A percentile compares a stretch with the other conserved stretches of the same genome.
phyloP scores from a whole-genome alignment of 192 early-diverging fungal genomes.

The Backusella mclennaniae region DNA sequence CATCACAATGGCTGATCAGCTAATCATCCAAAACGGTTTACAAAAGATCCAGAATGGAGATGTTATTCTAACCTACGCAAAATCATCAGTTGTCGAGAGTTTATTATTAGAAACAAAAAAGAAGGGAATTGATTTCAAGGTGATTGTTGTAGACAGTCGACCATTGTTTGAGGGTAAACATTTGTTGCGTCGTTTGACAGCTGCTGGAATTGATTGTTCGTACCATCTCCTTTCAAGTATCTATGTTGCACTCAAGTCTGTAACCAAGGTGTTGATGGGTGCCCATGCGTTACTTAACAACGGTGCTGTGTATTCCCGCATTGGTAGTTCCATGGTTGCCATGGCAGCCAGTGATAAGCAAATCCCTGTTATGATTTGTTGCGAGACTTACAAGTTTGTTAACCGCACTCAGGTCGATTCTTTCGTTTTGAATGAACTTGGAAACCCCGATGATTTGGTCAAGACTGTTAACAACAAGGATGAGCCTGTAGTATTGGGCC shows the following conservation, averaged over 20 bases:
- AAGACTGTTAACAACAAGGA: constrained; percentile 29
- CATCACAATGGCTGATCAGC: constrained; percentile 77
- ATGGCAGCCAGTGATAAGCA: constrained; percentile 85
- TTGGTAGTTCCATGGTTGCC: constrained; percentile 88
- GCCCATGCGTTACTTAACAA: constrained; percentile 90
- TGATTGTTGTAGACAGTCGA: constrained; percentile 89
- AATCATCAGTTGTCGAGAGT: constrained; percentile 85
- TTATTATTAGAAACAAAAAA: constrained; percentile 75
- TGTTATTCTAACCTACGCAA: constrained; percentile 88
- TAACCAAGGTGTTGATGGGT: constrained; percentile 94
- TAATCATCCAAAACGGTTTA: constrained; percentile 78
- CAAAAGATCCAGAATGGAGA: constrained; percentile 88
- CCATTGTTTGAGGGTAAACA: constrained; percentile 88
- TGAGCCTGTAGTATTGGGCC: constrained; percentile 34
- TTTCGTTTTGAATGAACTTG: constrained; percentile 96
- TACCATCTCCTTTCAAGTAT: constrained; percentile 68
- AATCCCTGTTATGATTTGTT: constrained; percentile 94
- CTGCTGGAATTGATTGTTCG: constrained; percentile 69
- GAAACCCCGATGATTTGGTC: constrained; percentile 85
- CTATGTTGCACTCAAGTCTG: constrained; percentile 78
- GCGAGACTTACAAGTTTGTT: constrained; percentile 96
- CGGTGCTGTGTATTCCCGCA: constrained; percentile 87
- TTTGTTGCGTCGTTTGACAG: constrained; percentile 55
- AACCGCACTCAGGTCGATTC: constrained; percentile 92
- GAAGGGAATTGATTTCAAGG: constrained; percentile 78